These are phyloP conservation scores for Chondrus crispus DNA, from an alignment of 23 red algal species.

Conservation along the genomic window DNA sequence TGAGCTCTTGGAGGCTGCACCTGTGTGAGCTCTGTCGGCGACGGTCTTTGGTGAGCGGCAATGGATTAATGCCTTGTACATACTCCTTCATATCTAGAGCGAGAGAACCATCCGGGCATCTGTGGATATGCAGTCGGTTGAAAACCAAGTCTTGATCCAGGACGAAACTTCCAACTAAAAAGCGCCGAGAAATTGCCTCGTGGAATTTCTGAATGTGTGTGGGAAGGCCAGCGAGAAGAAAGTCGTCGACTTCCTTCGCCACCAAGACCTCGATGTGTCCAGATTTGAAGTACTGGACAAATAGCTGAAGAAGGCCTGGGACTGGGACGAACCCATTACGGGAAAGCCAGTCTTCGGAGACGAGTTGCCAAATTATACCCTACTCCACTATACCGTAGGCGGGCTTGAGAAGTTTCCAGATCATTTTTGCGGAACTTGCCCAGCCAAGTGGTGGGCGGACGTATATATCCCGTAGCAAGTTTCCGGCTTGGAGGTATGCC, in stretches of 20 bases:
- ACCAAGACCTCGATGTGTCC: not conserved
- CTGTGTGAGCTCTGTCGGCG: not conserved
- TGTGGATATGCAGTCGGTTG: slow-evolving; percentile 11
- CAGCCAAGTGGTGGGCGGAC: not conserved
- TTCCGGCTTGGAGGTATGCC: not conserved
- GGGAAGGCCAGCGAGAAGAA: not conserved
- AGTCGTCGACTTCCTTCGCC: slow-evolving; percentile 8
- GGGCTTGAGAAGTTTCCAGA: slow-evolving; percentile 18
- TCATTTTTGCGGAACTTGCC: not conserved
- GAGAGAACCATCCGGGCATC: not conserved
- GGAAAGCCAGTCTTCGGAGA: not conserved
- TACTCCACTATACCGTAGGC: slow-evolving; percentile 7
- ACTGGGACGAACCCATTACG: not conserved
- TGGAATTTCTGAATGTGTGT: not conserved
- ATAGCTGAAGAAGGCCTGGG: not conserved
- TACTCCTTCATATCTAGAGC: slow-evolving; percentile 7
- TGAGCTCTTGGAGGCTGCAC: not conserved
- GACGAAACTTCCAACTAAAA: not conserved
- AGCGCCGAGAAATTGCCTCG: not conserved
- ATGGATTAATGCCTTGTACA: not conserved
- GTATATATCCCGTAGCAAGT: not conserved
- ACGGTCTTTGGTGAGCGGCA: not conserved
- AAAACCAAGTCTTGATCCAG: not conserved
- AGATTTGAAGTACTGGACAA: not conserved
- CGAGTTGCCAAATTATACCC: not conserved